A percentile compares a stretch with the other conserved stretches of the same genome.
Conservation (phyloP, 441 rosid species). For the Brassica hybrid region DNA sequence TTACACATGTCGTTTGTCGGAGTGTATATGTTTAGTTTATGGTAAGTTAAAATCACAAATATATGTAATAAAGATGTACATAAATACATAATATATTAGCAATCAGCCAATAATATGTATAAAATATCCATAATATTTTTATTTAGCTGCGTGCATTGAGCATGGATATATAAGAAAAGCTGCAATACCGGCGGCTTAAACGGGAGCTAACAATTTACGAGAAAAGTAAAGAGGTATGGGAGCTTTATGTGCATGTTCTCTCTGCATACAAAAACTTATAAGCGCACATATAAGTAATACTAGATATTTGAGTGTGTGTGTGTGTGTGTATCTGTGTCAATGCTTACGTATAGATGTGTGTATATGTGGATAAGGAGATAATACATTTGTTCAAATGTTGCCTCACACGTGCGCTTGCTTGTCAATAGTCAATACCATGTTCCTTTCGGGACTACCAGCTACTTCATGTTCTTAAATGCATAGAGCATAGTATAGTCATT, state of each 20-base stretch:
- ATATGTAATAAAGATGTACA: constrained; percentile 10
- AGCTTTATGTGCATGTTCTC: constrained; percentile 39
- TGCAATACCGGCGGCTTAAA: constrained; percentile 36
- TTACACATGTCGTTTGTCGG: constrained; percentile 26
- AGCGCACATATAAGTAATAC: neutral
- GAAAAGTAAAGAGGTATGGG: constrained; percentile 36
- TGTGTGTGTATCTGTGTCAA: too few species aligned
- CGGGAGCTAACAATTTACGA: constrained; percentile 39
- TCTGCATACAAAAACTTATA: constrained; percentile 14
- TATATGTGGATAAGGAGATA: constrained; percentile 42
- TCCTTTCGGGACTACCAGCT: constrained; percentile 30
- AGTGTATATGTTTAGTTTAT: neutral
- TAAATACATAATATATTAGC: neutral
- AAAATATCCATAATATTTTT: neutral
- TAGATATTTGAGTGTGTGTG: too few species aligned
- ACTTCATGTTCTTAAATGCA: constrained; percentile 10
- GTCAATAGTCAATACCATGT: constrained; percentile 37
- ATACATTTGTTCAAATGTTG: constrained; percentile 20
- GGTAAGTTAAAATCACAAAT: neutral
- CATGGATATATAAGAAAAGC: constrained; percentile 2
- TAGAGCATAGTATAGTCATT: too few species aligned
- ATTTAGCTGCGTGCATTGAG: neutral
- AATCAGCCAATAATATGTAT: neutral
- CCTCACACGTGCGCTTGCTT: constrained; percentile 39
- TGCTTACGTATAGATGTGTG: neutral